phyloP scores from a whole-genome alignment of 2,329 filamentous ascomycete genomes.

The Cadophora sp. region DNA sequence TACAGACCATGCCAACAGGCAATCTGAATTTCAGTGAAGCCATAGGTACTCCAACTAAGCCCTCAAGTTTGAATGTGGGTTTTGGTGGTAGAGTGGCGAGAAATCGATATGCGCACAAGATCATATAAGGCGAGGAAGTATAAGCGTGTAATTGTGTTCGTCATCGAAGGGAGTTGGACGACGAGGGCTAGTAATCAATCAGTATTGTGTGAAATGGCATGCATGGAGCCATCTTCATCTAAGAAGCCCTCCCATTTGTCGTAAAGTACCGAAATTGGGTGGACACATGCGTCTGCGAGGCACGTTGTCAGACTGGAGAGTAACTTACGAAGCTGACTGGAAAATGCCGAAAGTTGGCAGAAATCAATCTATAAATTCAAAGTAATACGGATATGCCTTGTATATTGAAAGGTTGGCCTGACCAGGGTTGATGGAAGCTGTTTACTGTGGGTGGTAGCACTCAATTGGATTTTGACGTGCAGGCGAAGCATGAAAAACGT shows the following conservation, averaged over 20 bases:
- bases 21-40: neutral
- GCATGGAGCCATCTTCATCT: no score
- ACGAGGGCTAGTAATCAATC: neutral
- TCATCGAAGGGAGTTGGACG: neutral
- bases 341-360: neutral
- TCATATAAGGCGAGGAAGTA: neutral
- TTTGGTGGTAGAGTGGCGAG: neutral
- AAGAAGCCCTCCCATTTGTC: neutral
- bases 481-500: neutral
- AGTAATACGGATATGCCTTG: neutral
- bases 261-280: neutral
- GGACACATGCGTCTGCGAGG: neutral
- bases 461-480: neutral
- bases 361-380: neutral
- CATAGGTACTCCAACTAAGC: neutral
- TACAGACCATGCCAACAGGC: neutral
- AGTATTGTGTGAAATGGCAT: no score
- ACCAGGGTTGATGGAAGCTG: neutral
- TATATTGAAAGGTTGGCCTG: neutral
- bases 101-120: neutral
- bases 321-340: constrained; percentile 7
- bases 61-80: neutral
- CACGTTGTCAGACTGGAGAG: neutral
- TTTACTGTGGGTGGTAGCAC: constrained; percentile 4
- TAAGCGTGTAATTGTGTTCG: neutral